Evolutionary conservation across 148 eudicot species (phyloP), one percentile per base, ranked within the genome.

Genomic region (Amaranthus hypochondriacus): DNA sequence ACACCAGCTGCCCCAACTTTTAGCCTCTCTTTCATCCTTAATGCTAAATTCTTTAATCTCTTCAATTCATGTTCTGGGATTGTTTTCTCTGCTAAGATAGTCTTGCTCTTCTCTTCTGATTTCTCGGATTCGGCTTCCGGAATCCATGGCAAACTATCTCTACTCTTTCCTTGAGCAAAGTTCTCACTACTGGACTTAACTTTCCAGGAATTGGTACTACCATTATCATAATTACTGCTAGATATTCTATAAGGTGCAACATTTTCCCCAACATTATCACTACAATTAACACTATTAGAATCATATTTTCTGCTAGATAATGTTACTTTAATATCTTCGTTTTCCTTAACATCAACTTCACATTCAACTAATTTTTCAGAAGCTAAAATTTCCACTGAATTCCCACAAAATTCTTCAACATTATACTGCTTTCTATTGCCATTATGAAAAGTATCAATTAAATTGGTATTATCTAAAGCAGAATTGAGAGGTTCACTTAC

Each of bases 1-100:
- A 95, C 79, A 74, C 97, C 94, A 6, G 90, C 97, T 47, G 83
- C 79, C 7, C 97, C 94, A 43, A 95, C 96, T 70, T 88, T 90
- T 2, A 85, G 77, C 82, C 97, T 87, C 82, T 95, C 97, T 51
- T 86, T 82, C 96, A 92, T 95, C 79, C 96, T 89, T 87, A 89
- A 80, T 44, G 99, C 88, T 65, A 87, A 82, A 76, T 90, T 95
- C 88, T 92, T 92, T 8, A 95, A 82, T 86, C 99, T 92, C 82
- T 80, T 90, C 74, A 95, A 48, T 61, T 92, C 96, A 56, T 74
- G 73, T 61, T 89, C 97, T 3, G 96, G 99, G 48, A 95, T 81
- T 72, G 76, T 55, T 79, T 76, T 84, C 84, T 95, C 97, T 0
- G 94, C 94, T 73, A 86, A 49, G 44, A 73, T 81, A 9, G 90